Base-by-base conservation (phyloP, 495 filamentous ascomycete genomes). In the Baudoinia panamericana region DNA sequence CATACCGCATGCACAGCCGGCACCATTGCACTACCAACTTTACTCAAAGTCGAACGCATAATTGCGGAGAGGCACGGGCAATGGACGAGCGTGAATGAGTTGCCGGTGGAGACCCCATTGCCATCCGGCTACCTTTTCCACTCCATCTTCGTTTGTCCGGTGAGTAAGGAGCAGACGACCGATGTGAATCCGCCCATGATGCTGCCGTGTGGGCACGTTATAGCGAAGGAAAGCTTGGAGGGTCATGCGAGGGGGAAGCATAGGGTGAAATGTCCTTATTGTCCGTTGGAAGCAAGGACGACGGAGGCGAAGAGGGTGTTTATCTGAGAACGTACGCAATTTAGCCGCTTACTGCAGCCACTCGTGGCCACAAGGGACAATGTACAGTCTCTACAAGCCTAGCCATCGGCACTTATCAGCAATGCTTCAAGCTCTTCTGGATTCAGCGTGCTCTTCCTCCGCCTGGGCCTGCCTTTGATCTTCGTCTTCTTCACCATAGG, bases 181-280 rank as follows among this genome's bases (percentile, higher is more conserved):
- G 90, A 95, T 52, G 57, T 65, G 13, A 99, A 96, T 57, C 88
- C 90, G 13, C 90, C 90, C 1, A 90, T 95, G 80, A 93, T 95
- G 75, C 80, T 99, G 60, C 86, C 86, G 2, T 99, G 90, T 53
- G 90, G 90, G 5, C 90, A 99, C 58, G 88, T 96, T 21, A 76
- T 99, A 39, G 82, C 84, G 13, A 71, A 78, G 40, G 88, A 95
- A 60, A 82, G 76, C 5, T 62, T 99, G 33, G 70, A 74, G 43
- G 25, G 70, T 73, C 39, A 58, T 93, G 26, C 21, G 15, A 78
- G 76, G 35, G 94, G 90, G 63, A 79, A 82, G 0, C 71, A 62
- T 24, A 61, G 78, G 34, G 83, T 93, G 65, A 99, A 96, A 58
- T 99, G 90, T 51, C 92, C 90, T 0, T 99, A 99, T 55, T 99